Evolutionary conservation across 1,139 yeast species (phyloP), one percentile per base, ranked within the genome.

Genomic region (Sugiyamaella novakii): DNA sequence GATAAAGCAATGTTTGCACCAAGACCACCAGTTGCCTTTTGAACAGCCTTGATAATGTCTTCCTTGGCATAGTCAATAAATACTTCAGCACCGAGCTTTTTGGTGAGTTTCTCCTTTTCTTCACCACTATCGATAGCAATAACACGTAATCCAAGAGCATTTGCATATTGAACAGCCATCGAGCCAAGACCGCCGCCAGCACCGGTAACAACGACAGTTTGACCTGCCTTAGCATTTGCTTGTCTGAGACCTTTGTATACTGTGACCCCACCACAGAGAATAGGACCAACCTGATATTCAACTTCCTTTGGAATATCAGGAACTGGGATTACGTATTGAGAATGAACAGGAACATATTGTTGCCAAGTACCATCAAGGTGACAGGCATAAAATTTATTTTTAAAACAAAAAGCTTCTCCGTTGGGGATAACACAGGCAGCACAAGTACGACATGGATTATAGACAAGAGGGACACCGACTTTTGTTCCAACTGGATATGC

Each of bases 101-200:
- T 70, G 66, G 74, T 76, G 54, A 81, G 73, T 36, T 67, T 73
- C 52, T 73, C 77, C 72, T 83, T 83, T 46, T 74, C 85, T 8
- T 62, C 79, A 60, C 88, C 87, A 59, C 83, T 82, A 61, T 84
- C 89, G 58, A 84, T 80, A 57, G 81, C 88, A 47, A 83, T 57
- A 50, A 82, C 87, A 64, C 87, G 74, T 66, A 73, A 75, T 56
- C 89, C 89, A 84, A 83, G 79, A 52, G 87, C 87, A 61, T 72
- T 75, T 49, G 88, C 88, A 69, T 81, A 83, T 68, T 84, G 88
- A 57, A 84, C 75, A 49, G 87, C 88, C 54, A 84, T 70, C 18
- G 87, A 76, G 54, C 91, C 91, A 62, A 84, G 75, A 55, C 89
- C 91, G 68, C 89, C 89, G 60, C 81, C 85, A 44, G 88, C 88